Evolutionary conservation across 2,329 filamentous ascomycete species (phyloP), one percentile per base, ranked within the genome.

Genomic region (Colletotrichum sp.): DNA sequence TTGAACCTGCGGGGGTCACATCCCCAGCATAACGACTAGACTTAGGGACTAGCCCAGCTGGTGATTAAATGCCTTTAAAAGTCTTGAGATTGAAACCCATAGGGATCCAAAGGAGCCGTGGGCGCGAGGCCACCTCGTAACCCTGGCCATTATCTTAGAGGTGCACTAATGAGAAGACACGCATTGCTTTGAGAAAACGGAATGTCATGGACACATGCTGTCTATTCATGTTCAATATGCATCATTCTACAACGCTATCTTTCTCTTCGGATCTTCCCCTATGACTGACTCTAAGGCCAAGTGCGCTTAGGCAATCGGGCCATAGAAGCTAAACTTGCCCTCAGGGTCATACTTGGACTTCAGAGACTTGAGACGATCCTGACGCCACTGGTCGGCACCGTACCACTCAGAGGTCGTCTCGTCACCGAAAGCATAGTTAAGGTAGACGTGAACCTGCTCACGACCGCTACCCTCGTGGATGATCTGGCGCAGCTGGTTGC

Each of bases 361-460:
- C 79, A 91, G 77, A 10, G 77, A 78, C 76, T 80, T 82, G 78
- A 91, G 81, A 68, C 84, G 86, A 68, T 86, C 80, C 78, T 88
- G 82, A 16, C 90, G 84, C 88, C 89, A 90, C 55, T 78, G 68
- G 67, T 90, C 90, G 68, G 82, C 82, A 9, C 90, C 89, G 78
- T 92, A 91, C 82, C 85, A 83, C 3, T 82, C 80, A 65, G 81
- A 71, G 1, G 82, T 78, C 2, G 80, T 79, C 81, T 91, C 89
- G 10, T 87, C 82, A 2, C 89, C 89, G 68, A 85, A 85, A 0
- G 88, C 89, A 77, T 90, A 91, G 80, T 91, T 91, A 68, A 90
- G 84, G 72, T 91, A 90, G 0, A 84, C 80, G 71, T 85, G 82
- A 66, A 85, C 57, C 36, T 83, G 78, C 2, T 79, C 70, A 28